phyloP scores from a whole-genome alignment of 306 rosid species.

The Echinosophora koreensis region DNA sequence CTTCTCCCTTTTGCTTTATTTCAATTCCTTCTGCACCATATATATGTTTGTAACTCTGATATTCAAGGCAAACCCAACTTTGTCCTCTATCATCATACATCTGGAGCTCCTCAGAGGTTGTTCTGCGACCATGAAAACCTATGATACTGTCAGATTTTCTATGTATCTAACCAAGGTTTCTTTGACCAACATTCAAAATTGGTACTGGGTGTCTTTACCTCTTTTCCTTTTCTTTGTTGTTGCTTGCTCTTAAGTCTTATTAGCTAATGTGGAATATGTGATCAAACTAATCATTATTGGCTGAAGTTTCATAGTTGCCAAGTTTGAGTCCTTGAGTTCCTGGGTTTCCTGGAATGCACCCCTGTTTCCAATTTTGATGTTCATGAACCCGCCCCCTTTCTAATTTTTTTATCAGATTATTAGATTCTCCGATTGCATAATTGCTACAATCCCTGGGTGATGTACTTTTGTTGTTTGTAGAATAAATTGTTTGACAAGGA shows the following conservation, averaged over 20 bases:
- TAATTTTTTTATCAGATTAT: neutral
- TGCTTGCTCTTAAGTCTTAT: neutral
- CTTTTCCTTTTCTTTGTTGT: neutral
- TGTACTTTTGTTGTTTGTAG: constrained; percentile 28
- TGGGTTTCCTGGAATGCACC: constrained; percentile 28
- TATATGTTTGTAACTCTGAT: constrained; percentile 41
- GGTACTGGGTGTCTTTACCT: constrained; percentile 24
- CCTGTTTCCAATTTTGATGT: constrained; percentile 34
- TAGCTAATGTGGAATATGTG: constrained; percentile 27
- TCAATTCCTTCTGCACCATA: neutral
- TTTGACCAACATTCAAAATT: constrained; percentile 29
- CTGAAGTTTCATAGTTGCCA: constrained; percentile 35
- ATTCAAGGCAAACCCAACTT: constrained; percentile 15
- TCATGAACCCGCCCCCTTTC: constrained; percentile 32
- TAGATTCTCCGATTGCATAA: constrained; percentile 30
- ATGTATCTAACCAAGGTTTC: constrained; percentile 23
- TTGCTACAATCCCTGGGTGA: constrained; percentile 7
- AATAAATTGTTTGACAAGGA: constrained; percentile 13
- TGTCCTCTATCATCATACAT: constrained; percentile 15
- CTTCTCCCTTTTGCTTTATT: neutral
- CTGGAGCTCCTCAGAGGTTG: constrained; percentile 7
- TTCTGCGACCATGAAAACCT: constrained; percentile 38
- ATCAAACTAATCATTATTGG: constrained; percentile 36
- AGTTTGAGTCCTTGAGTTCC: constrained; percentile 45
- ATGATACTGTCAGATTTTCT: constrained; percentile 33